Conservation (phyloP, 1,284 basidiomycete species). For the Neotropicomus parvogracilis region DNA sequence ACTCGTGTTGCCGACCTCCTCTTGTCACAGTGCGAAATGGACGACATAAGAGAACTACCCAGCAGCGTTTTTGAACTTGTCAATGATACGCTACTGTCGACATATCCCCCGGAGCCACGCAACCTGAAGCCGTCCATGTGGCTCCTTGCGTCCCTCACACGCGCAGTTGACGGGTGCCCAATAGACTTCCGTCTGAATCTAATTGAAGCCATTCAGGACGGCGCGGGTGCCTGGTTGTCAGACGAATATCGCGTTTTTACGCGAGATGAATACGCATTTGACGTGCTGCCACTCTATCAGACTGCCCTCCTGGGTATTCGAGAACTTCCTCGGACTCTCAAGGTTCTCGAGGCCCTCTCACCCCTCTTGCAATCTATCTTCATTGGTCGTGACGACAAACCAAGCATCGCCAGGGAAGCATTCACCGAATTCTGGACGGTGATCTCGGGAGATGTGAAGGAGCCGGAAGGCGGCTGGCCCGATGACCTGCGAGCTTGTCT, state of each 20-base stretch:
- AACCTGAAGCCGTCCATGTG: conserved; percentile 54
- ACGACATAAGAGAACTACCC: conserved; percentile 48
- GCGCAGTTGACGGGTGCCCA: conserved; percentile 53
- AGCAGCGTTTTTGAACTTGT: conserved; percentile 50
- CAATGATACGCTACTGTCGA: conserved; percentile 52
- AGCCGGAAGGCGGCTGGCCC: conserved; percentile 51
- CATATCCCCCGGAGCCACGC: conserved; percentile 63
- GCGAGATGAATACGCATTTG: conserved; percentile 52
- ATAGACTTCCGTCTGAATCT: conserved; percentile 41
- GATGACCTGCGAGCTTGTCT: conserved; percentile 43
- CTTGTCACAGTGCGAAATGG: conserved; percentile 49
- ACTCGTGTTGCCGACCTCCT: conserved; percentile 59
- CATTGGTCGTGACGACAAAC: conserved; percentile 43
- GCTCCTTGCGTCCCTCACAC: conserved; percentile 54
- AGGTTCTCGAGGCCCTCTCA: conserved; percentile 43
- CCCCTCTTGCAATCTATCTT: conserved; percentile 55
- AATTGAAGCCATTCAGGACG: conserved; percentile 50
- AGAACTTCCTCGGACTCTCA: conserved; percentile 37
- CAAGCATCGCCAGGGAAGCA: conserved; percentile 38
- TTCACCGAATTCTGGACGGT: conserved; percentile 59
- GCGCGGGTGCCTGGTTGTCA: conserved; percentile 58
- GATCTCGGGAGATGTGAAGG: conserved; percentile 38
- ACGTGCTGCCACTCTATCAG: conserved; percentile 61
- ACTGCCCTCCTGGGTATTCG: conserved; percentile 49
- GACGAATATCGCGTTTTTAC: conserved; percentile 53